Percentiles rank a stretch among this genome's conserved stretches.
phyloP scores from a whole-genome alignment of 2,329 filamentous ascomycete genomes.

The Dactylellina parvicollis region DNA sequence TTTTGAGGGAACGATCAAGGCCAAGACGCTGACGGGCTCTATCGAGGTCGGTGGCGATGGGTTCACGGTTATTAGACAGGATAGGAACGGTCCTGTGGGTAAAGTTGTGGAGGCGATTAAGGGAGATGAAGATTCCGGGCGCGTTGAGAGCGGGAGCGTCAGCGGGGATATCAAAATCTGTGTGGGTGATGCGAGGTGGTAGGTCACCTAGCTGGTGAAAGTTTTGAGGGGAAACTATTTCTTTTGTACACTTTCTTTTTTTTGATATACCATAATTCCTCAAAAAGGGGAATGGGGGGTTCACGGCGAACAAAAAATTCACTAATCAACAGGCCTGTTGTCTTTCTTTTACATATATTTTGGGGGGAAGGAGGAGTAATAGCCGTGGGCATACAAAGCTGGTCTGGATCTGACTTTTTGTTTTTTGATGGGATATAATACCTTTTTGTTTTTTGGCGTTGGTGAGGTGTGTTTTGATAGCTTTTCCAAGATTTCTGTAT shows the following conservation, averaged over 20 bases:
- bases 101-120: constrained; percentile 46
- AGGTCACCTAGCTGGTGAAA: too few species aligned
- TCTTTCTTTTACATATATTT: too few species aligned
- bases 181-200: constrained; percentile 34
- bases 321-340: constrained; percentile 55
- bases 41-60: constrained; percentile 35
- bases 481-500: neutral
- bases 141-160: constrained; percentile 39
- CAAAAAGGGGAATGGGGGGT: constrained; percentile 18
- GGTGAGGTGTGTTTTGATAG: constrained; percentile 14
- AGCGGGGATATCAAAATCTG: constrained; percentile 48
- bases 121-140: constrained; percentile 17
- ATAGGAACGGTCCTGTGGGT: constrained; percentile 41
- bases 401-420: neutral
- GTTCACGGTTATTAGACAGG: constrained; percentile 23
- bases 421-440: constrained; percentile 23
- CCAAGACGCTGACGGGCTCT: constrained; percentile 27
- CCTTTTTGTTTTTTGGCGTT: constrained; percentile 29
- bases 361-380: constrained; percentile 3
- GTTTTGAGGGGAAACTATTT: too few species aligned
- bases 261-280: constrained; percentile 30
- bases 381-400: neutral
- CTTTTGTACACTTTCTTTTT: constrained; percentile 9
- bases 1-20: constrained; percentile 35
- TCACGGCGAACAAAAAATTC: constrained; percentile 38